Evolutionary conservation across 768 basidiomycete species (phyloP), one percentile per base, ranked within the genome.

Genomic region (Hygrocybe punicea): DNA sequence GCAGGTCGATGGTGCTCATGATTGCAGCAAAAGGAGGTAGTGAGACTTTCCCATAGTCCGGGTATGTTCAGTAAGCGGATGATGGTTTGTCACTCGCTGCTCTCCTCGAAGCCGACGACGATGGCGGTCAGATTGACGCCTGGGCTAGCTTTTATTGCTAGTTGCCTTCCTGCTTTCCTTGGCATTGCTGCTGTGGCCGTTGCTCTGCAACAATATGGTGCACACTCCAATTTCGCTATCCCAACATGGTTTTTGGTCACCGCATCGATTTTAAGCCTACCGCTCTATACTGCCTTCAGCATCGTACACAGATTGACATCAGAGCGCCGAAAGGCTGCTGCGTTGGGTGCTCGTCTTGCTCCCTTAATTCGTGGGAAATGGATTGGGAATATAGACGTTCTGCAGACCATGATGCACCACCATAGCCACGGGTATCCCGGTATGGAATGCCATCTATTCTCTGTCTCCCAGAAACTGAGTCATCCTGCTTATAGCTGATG

Each of bases 371-470:
- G 60, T 29, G 83, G 83, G 0, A 71, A 71, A 48, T 62, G 39
- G 51, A 65, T 75, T 8, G 81, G 81, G 40, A 83, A 81, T 58
- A 24, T 80, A 5, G 82, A 82, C 57, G 50, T 81, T 14, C 59
- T 82, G 58, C 48, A 65, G 19, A 60, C 21, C 11, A 60, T 79
- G 67, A 65, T 73, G 51, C 60, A 70, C 50, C 72, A 75, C 33
- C 76, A 74, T 53, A 67, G 68, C 3, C 62, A 63, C 39, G 84
- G 82, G 1, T 84, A 84, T 67, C 78, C 78, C 37, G 81, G 83
- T 84, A 58, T 6, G 67, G 59, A 1, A 29, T 8, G 8, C 35
- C 39, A 21, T 14, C 19, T 14, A 10, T 21, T 23, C 45, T 39
- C 4, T 13, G 51, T 21, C 21, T 13, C 59, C 40, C 21, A 29